Evolutionary conservation across 2,329 filamentous ascomycete species (phyloP).

Genomic region (Ambrosiella cleistominuta): DNA sequence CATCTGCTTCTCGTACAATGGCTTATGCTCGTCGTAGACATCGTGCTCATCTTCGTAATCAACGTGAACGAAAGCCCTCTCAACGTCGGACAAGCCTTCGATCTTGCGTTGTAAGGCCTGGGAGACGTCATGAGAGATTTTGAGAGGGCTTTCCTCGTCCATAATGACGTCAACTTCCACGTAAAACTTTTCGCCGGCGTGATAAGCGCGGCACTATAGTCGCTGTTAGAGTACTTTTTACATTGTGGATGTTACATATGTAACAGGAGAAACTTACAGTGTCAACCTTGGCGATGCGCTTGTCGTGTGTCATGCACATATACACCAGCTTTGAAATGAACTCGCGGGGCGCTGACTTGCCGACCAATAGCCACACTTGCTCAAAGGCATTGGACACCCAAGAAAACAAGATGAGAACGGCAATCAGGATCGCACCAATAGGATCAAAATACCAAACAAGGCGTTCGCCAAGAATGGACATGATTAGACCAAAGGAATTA

Average conservation of each 20-base stretch:
- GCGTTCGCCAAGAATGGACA: conserved; percentile 35
- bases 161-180: conserved; percentile 46
- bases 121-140: conserved; percentile 41
- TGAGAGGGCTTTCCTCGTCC: conserved; percentile 35
- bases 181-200: conserved; percentile 43
- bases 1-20: conserved; percentile 21
- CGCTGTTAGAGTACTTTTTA: no score
- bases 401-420: conserved; percentile 41
- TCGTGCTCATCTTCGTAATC: conserved; percentile 28
- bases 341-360: conserved; percentile 40
- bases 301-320: conserved; percentile 35
- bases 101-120: conserved; percentile 43
- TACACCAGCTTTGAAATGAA: conserved; percentile 40
- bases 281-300: conserved; percentile 38
- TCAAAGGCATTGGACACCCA: conserved; percentile 44
- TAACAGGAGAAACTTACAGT: conserved; percentile 21
- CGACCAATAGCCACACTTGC: conserved; percentile 43
- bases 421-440: conserved; percentile 41
- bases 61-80: conserved; percentile 29
- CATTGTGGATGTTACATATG: not conserved
- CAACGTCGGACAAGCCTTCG: conserved; percentile 27
- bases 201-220: conserved; percentile 35
- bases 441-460: conserved; percentile 44
- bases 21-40: conserved; percentile 26
- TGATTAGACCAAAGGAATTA: conserved; percentile 36